phyloP scores from a whole-genome alignment of 2,329 filamentous ascomycete genomes.

The Tolypocladium tundrense region DNA sequence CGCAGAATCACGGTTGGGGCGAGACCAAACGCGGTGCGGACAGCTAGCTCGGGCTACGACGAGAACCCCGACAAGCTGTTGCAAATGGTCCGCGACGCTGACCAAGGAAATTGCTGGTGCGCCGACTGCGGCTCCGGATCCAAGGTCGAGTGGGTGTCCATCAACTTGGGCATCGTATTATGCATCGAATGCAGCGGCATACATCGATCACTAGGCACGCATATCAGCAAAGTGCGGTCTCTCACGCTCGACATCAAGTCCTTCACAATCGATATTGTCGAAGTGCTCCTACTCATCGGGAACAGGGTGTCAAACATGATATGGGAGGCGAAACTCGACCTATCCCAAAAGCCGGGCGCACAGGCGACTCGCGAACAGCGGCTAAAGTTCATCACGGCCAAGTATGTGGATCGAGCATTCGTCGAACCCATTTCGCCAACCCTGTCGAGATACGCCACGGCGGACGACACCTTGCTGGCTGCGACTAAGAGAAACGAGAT shows the following conservation, averaged over 20 bases:
- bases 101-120: constrained; percentile 88
- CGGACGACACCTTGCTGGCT: constrained; percentile 82
- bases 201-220: constrained; percentile 88
- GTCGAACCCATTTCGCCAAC: constrained; percentile 70
- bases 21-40: constrained; percentile 61
- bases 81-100: constrained; percentile 76
- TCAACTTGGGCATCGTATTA: constrained; percentile 90
- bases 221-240: constrained; percentile 95
- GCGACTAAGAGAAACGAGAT: constrained; percentile 96
- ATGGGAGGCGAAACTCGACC: constrained; percentile 82
- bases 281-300: constrained; percentile 80
- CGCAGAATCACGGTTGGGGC: constrained; percentile 88
- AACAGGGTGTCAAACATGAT: constrained; percentile 95
- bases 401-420: constrained; percentile 79
- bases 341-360: constrained; percentile 59
- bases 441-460: constrained; percentile 62
- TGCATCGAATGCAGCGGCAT: constrained; percentile 98
- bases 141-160: constrained; percentile 98
- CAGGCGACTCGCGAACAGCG: constrained; percentile 81
- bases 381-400: constrained; percentile 87
- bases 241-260: constrained; percentile 91
- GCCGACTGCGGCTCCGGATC: constrained; percentile 85
- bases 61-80: constrained; percentile 79
- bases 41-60: constrained; percentile 62
- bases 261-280: constrained; percentile 94